Conservation (phyloP, 2,329 filamentous ascomycete species). For the Pseudocercospora macadamiae region DNA sequence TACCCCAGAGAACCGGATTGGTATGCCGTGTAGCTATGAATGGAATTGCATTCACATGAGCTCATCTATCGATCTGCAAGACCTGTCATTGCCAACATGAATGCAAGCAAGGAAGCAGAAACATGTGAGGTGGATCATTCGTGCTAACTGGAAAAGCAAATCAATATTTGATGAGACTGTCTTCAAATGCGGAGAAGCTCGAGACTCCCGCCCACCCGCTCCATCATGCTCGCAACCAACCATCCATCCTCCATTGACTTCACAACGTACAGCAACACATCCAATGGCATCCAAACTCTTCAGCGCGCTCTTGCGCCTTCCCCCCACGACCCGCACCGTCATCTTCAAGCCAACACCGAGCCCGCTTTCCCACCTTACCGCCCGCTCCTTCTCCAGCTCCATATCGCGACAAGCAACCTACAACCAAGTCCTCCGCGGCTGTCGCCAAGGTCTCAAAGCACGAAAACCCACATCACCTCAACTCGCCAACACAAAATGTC, state of each 20-base stretch:
- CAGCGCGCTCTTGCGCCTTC: conserved; percentile 42
- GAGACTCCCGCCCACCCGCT: too few species aligned
- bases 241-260: background rate
- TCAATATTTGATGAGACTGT: too few species aligned
- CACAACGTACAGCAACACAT: background rate
- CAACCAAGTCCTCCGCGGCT: conserved; percentile 64
- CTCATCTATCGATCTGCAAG: too few species aligned
- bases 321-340: conserved; percentile 31
- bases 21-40: background rate
- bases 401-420: conserved; percentile 48
- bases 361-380: conserved; percentile 24
- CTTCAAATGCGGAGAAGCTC: too few species aligned
- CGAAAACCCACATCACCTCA: conserved; percentile 89
- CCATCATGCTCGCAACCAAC: too few species aligned
- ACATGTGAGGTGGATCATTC: too few species aligned
- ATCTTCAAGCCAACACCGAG: conserved; percentile 27
- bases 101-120: too few species aligned
- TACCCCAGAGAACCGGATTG: background rate
- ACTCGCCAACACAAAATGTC: conserved; percentile 63
- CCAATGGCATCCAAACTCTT: conserved; percentile 46
- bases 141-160: too few species aligned
- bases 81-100: too few species aligned
- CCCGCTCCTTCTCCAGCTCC: conserved; percentile 45
- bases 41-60: too few species aligned
- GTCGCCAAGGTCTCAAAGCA: conserved; percentile 75